These are phyloP conservation scores for Geum urbanum DNA, from an alignment of 306 rosid species.

Conservation along the genomic window DNA sequence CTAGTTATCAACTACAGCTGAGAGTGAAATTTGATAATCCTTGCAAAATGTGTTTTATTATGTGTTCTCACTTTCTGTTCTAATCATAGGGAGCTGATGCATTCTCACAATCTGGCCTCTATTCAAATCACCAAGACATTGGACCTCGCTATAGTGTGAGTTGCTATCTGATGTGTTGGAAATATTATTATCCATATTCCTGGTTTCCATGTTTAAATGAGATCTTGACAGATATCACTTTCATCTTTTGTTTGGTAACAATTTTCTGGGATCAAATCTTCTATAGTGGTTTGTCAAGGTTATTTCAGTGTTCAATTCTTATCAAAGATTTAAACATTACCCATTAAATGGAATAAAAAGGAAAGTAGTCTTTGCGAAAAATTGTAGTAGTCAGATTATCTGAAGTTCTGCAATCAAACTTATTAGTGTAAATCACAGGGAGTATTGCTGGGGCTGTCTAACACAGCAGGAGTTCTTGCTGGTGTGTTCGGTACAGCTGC, in stretches of 20 bases:
- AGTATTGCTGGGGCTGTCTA: conserved; percentile 80
- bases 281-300: neutral
- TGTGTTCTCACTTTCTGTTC: conserved; percentile 12
- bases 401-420: neutral
- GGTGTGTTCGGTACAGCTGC: conserved; percentile 97
- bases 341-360: neutral
- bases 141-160: conserved; percentile 97
- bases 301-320: neutral
- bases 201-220: neutral
- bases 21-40: neutral
- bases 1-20: conserved; percentile 12
- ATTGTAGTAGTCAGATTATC: neutral
- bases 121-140: conserved; percentile 91
- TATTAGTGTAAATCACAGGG: conserved; percentile 51
- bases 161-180: conserved; percentile 20
- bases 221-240: neutral
- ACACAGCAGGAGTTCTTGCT: conserved; percentile 95
- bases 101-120: conserved; percentile 88
- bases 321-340: neutral
- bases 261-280: neutral
- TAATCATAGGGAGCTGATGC: conserved; percentile 83
- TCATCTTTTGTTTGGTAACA: neutral
- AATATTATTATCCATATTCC: neutral
- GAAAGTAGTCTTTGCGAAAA: neutral
- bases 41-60: neutral